phyloP scores from a whole-genome alignment of 805 yeast genomes.

The Candida quercuum region DNA sequence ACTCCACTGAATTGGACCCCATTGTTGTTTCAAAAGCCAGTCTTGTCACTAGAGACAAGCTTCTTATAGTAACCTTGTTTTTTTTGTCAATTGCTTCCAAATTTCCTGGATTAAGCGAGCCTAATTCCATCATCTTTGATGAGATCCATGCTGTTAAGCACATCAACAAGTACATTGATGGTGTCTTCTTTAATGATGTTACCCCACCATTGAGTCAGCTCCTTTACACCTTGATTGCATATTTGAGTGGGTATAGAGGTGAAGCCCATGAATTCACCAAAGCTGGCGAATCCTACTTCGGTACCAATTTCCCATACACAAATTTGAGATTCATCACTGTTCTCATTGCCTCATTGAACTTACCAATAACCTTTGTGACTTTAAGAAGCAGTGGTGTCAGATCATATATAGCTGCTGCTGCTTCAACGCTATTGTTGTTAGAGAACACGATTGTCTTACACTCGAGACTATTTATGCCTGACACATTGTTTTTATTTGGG shows the following conservation, averaged over 20 bases:
- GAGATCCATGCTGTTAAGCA: constrained; percentile 39
- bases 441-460: constrained; percentile 61
- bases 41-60: constrained; percentile 14
- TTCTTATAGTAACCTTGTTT: constrained; percentile 16
- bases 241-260: constrained; percentile 47
- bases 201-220: constrained; percentile 70
- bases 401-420: constrained; percentile 42
- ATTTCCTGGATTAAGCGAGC: constrained; percentile 29
- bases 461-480: constrained; percentile 47
- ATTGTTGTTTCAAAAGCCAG: constrained; percentile 11
- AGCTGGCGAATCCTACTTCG: constrained; percentile 12
- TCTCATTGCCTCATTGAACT: constrained; percentile 45
- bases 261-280: constrained; percentile 9
- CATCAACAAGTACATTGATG: constrained; percentile 42
- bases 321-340: constrained; percentile 56
- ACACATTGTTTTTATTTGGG: constrained; percentile 39
- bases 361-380: constrained; percentile 48
- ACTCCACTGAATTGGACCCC: constrained; percentile 21
- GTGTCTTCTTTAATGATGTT: constrained; percentile 62
- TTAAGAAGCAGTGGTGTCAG: constrained; percentile 53
- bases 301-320: constrained; percentile 38
- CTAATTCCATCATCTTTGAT: constrained; percentile 41
- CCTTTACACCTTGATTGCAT: constrained; percentile 49
- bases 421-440: constrained; percentile 45
- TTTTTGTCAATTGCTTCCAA: constrained; percentile 24